phyloP scores from a whole-genome alignment of 1,284 basidiomycete species.

The Trichosporon ovoides region DNA sequence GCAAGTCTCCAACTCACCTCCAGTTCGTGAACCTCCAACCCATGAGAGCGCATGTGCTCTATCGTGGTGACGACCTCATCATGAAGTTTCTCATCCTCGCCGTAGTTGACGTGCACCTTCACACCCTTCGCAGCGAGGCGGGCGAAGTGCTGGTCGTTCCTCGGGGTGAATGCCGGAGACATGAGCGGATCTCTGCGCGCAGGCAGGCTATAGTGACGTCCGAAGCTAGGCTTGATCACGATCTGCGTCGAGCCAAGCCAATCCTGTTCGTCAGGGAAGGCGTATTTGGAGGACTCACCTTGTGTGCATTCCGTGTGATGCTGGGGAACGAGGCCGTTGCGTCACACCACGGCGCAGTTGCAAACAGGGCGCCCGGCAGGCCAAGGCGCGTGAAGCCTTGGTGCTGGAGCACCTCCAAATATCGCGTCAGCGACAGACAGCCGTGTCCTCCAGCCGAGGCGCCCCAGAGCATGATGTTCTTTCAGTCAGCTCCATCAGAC shows the following conservation, averaged over 20 bases:
- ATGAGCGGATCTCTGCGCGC: constrained; percentile 11
- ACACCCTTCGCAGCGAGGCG: constrained; percentile 13
- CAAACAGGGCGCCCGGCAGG: constrained; percentile 11
- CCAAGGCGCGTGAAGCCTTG: constrained; percentile 8
- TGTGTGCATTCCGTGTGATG: constrained; percentile 10
- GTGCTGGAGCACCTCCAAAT: constrained; percentile 15
- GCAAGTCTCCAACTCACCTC: background rate
- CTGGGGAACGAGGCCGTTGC: constrained; percentile 11
- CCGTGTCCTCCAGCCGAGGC: constrained; percentile 13
- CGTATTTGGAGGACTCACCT: background rate
- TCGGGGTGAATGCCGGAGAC: constrained; percentile 9
- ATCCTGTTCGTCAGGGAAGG: constrained; percentile 7
- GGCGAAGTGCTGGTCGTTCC: constrained; percentile 7
- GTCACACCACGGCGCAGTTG: constrained; percentile 11
- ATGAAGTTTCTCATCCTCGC: constrained; percentile 11
- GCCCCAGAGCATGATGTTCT: constrained; percentile 17
- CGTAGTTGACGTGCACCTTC: constrained; percentile 12
- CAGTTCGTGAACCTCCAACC: constrained; percentile 7
- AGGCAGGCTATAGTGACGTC: constrained; percentile 2
- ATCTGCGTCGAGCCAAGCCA: background rate
- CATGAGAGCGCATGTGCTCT: constrained; percentile 5
- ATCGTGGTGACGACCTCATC: constrained; percentile 8
- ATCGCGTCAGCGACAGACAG: constrained; percentile 11
- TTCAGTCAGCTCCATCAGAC: background rate
- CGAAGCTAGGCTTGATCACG: constrained; percentile 4